Evolutionary conservation across 345 rosid genomes (phyloP).

Genomic region (Brassica cretica): DNA sequence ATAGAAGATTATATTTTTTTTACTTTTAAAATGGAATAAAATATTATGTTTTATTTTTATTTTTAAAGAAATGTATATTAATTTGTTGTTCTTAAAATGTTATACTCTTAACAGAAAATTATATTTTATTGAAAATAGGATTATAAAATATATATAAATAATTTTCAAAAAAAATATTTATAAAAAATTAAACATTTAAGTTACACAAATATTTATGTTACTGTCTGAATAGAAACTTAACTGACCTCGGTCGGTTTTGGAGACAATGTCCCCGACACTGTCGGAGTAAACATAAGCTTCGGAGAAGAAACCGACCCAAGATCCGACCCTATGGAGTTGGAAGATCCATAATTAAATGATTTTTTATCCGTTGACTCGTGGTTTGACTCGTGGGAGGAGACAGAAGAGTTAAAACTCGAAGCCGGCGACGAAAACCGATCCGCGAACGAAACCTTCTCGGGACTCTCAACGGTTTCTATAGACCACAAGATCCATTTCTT

Average conservation of each 20-base stretch:
- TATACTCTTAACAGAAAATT: background rate
- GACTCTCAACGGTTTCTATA: slow-evolving; percentile 36
- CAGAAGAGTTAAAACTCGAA: slow-evolving; percentile 60
- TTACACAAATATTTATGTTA: background rate
- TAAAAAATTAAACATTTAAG: background rate
- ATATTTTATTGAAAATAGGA: background rate
- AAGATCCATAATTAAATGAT: slow-evolving; percentile 6
- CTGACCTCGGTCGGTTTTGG: slow-evolving; percentile 37
- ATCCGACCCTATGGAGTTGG: slow-evolving; percentile 36
- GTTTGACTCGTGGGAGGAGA: slow-evolving; percentile 32
- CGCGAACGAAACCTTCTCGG: slow-evolving; percentile 43
- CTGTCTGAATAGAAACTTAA: background rate
- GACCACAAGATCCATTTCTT: slow-evolving; percentile 79
- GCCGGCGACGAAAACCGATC: slow-evolving; percentile 51
- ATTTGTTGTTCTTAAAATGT: background rate
- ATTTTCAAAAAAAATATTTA: background rate
- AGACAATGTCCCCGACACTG: slow-evolving; percentile 37
- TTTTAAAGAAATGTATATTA: background rate
- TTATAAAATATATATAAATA: background rate
- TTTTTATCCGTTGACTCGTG: slow-evolving; percentile 36
- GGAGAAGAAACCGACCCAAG: slow-evolving; percentile 37
- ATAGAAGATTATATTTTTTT: no score
- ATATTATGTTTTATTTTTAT: background rate
- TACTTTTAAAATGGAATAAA: background rate
- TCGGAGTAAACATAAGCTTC: slow-evolving; percentile 44